These are phyloP conservation scores for Paragyromitra xinjiangensis DNA, from an alignment of 495 filamentous ascomycete species.

Conservation along the genomic window DNA sequence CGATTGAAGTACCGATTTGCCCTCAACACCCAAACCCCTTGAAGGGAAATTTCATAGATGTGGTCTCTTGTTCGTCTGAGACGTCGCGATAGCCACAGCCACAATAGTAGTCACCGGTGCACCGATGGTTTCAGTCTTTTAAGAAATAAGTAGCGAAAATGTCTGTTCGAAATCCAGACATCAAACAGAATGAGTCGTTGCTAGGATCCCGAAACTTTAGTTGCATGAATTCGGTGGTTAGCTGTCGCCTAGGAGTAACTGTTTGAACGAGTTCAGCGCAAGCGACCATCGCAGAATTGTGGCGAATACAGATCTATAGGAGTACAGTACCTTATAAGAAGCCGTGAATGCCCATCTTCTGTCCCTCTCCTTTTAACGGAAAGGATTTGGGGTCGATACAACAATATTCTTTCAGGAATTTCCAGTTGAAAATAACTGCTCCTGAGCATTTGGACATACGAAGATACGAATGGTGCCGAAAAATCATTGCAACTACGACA, in stretches of 20 bases:
- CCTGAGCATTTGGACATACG: neutral
- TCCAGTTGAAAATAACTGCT: neutral
- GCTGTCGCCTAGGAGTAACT: neutral
- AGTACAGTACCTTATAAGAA: constrained; percentile 1
- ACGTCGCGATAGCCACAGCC: neutral
- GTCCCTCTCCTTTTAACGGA: neutral
- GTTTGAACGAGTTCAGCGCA: neutral
- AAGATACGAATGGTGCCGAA: neutral
- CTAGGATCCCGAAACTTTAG: neutral
- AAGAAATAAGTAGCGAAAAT: neutral
- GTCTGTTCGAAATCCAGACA: neutral
- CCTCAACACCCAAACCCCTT: neutral
- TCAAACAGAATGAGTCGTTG: neutral
- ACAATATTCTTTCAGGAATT: neutral
- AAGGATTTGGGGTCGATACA: neutral
- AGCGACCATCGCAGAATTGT: constrained; percentile 5
- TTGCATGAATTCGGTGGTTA: neutral
- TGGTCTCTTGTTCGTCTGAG: neutral
- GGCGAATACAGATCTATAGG: constrained; percentile 7
- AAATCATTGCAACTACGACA: neutral
- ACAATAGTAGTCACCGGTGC: neutral
- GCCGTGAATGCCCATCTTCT: neutral
- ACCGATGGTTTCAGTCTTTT: constrained; percentile 1
- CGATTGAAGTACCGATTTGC: neutral
- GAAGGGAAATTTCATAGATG: neutral